phyloP scores from a whole-genome alignment of 2,329 filamentous ascomycete genomes.

The Diaporthe caulivora region DNA sequence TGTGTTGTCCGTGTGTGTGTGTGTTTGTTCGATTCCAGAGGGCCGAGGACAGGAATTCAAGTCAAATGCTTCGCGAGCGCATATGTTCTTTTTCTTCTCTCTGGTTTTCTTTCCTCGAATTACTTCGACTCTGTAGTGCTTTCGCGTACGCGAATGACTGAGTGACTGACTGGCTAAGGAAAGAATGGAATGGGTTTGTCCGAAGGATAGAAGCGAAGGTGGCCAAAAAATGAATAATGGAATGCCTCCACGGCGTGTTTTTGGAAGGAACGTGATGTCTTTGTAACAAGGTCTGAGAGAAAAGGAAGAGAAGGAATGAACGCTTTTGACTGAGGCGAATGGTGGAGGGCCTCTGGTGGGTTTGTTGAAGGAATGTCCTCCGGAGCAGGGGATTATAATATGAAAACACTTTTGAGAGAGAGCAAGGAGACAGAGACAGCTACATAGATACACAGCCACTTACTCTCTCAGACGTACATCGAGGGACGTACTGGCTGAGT shows the following conservation, averaged over 20 bases:
- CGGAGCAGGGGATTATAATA: constrained; percentile 19
- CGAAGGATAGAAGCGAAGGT: constrained; percentile 42
- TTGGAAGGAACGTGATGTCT: constrained; percentile 49
- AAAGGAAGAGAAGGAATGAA: constrained; percentile 39
- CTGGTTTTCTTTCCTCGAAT: background rate
- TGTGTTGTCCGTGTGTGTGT: no score
- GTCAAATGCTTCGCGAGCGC: constrained; percentile 25
- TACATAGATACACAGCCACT: constrained; percentile 4
- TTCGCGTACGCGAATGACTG: constrained; percentile 1
- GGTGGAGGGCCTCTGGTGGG: background rate
- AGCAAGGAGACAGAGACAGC: background rate
- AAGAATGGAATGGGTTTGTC: constrained; percentile 25
- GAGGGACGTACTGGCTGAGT: background rate
- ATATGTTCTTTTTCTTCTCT: background rate
- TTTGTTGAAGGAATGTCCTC: constrained; percentile 33
- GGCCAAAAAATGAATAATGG: constrained; percentile 51
- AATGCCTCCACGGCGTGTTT: constrained; percentile 58
- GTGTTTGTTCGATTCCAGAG: constrained; percentile 12
- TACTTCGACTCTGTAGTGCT: background rate
- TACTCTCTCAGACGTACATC: background rate
- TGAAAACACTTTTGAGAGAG: constrained; percentile 20
- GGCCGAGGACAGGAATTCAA: constrained; percentile 46
- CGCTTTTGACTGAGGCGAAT: constrained; percentile 33
- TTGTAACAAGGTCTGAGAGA: constrained; percentile 28
- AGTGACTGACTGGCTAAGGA: background rate